Conservation (phyloP, 805 yeast species). For the Grigorovia transvaalensis region DNA sequence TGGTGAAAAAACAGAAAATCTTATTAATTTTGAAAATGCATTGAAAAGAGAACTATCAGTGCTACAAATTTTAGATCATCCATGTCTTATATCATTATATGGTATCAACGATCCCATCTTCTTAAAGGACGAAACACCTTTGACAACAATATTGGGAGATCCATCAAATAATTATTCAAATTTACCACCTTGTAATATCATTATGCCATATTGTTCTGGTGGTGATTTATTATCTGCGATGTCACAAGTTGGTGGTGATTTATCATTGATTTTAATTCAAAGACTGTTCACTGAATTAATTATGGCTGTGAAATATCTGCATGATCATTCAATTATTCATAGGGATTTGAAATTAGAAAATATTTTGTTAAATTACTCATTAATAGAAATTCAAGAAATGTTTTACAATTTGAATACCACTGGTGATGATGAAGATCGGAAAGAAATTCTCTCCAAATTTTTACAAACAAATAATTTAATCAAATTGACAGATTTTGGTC, state of each 20-base stretch:
- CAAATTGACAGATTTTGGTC: conserved; percentile 79
- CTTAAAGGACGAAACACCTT: conserved; percentile 20
- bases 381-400: conserved; percentile 22
- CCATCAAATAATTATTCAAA: conserved; percentile 10
- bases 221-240: conserved; percentile 75
- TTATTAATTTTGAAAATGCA: conserved; percentile 48
- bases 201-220: conserved; percentile 69
- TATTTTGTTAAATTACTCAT: conserved; percentile 40
- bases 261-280: conserved; percentile 42
- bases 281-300: conserved; percentile 63
- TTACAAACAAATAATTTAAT: conserved; percentile 28
- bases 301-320: conserved; percentile 63
- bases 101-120: conserved; percentile 32
- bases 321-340: conserved; percentile 60
- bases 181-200: conserved; percentile 36
- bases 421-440: conserved; percentile 5
- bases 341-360: conserved; percentile 90
- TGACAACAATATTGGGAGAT: conserved; percentile 16
- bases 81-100: conserved; percentile 54
- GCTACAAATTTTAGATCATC: conserved; percentile 48
- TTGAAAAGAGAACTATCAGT: conserved; percentile 66
- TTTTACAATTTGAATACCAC: conserved; percentile 7
- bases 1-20: conserved; percentile 30
- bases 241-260: conserved; percentile 27
- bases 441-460: background rate